Evolutionary conservation across 1,284 basidiomycete genomes (phyloP), one percentile per base, ranked within the genome.

Genomic region (Apiotrichum montevideense): DNA sequence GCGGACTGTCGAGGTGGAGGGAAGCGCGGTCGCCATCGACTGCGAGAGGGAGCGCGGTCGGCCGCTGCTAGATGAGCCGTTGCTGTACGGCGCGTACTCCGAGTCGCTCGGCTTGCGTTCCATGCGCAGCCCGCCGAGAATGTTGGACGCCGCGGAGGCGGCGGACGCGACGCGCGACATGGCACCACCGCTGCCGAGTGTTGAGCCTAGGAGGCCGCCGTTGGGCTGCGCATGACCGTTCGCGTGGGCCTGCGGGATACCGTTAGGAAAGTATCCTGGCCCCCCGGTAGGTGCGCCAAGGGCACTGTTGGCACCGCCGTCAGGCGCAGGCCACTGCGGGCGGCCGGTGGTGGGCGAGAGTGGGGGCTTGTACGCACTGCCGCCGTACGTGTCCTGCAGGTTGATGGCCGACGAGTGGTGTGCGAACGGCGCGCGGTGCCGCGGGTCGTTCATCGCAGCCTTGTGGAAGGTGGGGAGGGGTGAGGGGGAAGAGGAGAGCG

Each of bases 381-480:
- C 10, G n/a, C 35, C 47, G 29, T 49, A 49, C 9, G 35, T 15
- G 21, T 35, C 47, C 32, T 37, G 46, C 10, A 63, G 62, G 54
- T 63, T 58, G 39, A 59, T 33, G n/a, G 58, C 56, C 1, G 62
- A 63, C 34, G 56, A 58, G 48, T 60, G 58, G 54, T 73, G 72
- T 33, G 69, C 60, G 55, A 73, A 74, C 29, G 73, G 69, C 32
- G 71, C 69, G 39, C 73, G 61, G 14, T 72, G 72, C 15, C 72
- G 65, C 14, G 66, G 66, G 57, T 74, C 72, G 33, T 60, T 63
- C 62, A 68, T 63, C 10, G 51, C 29, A 41, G 46, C 44, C 39
- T 45, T 46, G 49, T 51, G 34, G 46, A 48, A 6, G 35, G 46
- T 6, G 37, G 47, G 6, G 37, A 29, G 37, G 21, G 48, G 37